Base-by-base conservation (phyloP, 2,329 filamentous ascomycete species). In the Arachnomyces sp. region DNA sequence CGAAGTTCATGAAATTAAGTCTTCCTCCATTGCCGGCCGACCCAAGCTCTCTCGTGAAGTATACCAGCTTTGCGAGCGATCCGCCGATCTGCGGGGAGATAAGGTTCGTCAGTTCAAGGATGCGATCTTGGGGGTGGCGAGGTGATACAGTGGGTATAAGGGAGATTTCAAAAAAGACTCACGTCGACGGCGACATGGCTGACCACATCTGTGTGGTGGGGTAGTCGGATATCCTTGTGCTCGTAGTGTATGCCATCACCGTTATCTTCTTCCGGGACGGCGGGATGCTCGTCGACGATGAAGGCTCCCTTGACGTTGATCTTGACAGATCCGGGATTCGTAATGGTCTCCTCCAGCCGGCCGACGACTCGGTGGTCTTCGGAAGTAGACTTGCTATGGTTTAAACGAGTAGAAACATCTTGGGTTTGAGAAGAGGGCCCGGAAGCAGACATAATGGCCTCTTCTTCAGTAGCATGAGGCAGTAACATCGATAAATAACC, bases 251-350 rank as follows among this genome's bases (percentile, higher is more conserved):
- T 73, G 16, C 74, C 72, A 34, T 78, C 73, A 36, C 71, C 68
- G 25, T 75, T 69, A 46, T 72, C 67, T 28, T 54, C 53, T 7
- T 18, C 21, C 31, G 56, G 77, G 62, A 54, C 74, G 62, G 51
- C 69, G 62, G 45, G 72, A 51, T 86, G 83, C 46, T 90, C 82
- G 58, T 95, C 87, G 54, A 95, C 88, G 50, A 98, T 96, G 59
- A 95, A 95, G 30, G 92, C 92, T 56, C 90, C 92, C 61, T 88
- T 81, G 49, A 96, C 90, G 61, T 98, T 96, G 69, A 98, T 96
- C 66, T 86, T 84, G 56, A 95, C 88, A 11, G 84, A 68, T 16
- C 77, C 77, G 2, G 78, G 77, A 43, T 77, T 74, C 44, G 68
- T 65, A 46, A 80, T 79, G 32, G 74, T 70, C 33, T 63, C 55